Conservation (phyloP, 2,329 filamentous ascomycete genomes). For the Aureobasidium sp. region DNA sequence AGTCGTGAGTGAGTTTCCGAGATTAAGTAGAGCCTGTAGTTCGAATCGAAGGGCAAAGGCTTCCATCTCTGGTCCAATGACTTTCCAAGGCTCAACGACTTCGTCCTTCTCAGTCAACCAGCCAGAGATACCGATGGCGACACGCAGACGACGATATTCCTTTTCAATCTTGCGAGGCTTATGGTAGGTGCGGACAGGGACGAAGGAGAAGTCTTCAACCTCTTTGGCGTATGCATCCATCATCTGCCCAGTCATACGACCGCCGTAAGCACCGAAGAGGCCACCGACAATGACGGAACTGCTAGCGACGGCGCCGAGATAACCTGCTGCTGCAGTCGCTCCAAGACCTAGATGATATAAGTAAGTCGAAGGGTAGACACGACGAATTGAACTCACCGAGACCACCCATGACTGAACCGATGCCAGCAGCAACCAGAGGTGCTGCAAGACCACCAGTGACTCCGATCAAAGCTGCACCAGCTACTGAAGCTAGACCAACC, state of each 20-base stretch:
- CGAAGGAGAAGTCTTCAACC: constrained; percentile 80
- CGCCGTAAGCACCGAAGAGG: constrained; percentile 86
- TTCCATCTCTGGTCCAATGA: constrained; percentile 65
- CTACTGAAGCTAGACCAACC: constrained; percentile 80
- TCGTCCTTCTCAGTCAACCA: constrained; percentile 70
- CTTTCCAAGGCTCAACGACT: constrained; percentile 70
- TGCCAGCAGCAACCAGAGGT: constrained; percentile 67
- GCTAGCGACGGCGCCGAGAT: constrained; percentile 73
- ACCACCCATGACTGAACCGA: constrained; percentile 73
- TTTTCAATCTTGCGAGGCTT: constrained; percentile 46
- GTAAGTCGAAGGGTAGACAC: background rate
- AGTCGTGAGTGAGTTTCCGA: constrained; percentile 70
- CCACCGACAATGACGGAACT: constrained; percentile 74
- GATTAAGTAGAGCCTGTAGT: constrained; percentile 64
- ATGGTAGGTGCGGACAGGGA: constrained; percentile 60
- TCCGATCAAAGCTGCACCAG: constrained; percentile 79
- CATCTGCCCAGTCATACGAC: constrained; percentile 74
- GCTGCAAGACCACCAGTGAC: constrained; percentile 73
- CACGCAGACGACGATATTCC: constrained; percentile 52
- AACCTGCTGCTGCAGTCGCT: constrained; percentile 64
- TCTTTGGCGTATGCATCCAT: constrained; percentile 84
- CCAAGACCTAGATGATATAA: constrained; percentile 50
- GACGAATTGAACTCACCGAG: constrained; percentile 28
- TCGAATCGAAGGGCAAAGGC: constrained; percentile 83
- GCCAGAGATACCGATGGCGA: constrained; percentile 77